Evolutionary conservation across 2,329 filamentous ascomycete species (phyloP), one percentile per base, ranked within the genome.

Genomic region (Trichoderma endophyticum): DNA sequence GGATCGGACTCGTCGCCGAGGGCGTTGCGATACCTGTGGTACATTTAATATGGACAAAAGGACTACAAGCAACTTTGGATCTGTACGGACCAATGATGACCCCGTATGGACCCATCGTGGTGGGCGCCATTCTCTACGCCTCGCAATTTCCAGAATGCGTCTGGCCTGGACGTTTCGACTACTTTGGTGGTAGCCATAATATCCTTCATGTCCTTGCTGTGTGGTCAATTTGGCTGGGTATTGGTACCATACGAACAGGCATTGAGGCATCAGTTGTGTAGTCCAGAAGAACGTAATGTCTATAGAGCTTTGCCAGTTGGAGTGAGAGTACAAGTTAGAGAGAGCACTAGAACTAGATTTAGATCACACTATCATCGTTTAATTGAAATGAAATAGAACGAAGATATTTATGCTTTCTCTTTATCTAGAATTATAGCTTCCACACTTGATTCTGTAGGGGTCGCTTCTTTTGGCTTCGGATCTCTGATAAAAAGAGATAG

Each of bases 181-280:
- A 51, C 11, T 28, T 66, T 11, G 63, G 63, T 18, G 24, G 36
- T n/a, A 66, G 63, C n/a, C 63, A 66, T 66, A 66, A 66, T 66
- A 34, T 66, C 11, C 43, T 36, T 24, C 63, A 66, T 57, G 54
- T 57, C 3, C 6, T 28, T 21, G 12, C n/a, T 24, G 11, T 57
- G 54, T 57, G 24, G 21, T 26, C 21, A 24, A 57, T 57, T 2
- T 57, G 54, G 54, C 14, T 57, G 3, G 54, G 54, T 28, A 62
- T 39, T 62, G 59, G 34, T n/a, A 32, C 34, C 7, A 8, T 62
- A n/a, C 18, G 59, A 18, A 62, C 30, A 21, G 14, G 48, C n/a
- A 24, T 54, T 6, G 48, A 11, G 1, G 48, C 48, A 9, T 54
- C 48, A 1, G 14, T 24, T 24, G 36, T 43, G 15, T 39, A 39